Evolutionary conservation across 805 yeast genomes (phyloP), one percentile per base, ranked within the genome.

Genomic region (Suhomyces prunicola): DNA sequence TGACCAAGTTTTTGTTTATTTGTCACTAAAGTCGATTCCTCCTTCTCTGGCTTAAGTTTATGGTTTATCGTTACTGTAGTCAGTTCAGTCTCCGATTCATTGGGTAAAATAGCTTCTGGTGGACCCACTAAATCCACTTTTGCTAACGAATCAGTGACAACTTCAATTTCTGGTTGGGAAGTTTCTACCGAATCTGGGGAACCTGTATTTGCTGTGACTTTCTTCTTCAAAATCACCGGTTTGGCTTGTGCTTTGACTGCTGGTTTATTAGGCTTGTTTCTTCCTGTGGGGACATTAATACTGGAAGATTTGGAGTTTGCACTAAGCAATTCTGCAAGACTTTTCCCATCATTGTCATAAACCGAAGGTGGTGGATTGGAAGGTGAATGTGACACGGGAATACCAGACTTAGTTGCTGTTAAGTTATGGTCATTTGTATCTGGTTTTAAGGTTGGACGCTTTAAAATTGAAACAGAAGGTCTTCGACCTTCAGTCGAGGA

Each of bases 141-240:
- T 13, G 42, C 42, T 12, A 39, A 39, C 24, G 24, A 39, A 3
- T 39, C 42, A 5, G 42, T 19, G n/a, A 7, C 42, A 6, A 8
- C 9, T 8, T 19, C 24, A 39, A 39, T 19, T 17, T 39, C 42
- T 39, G 42, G 24, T 5, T 39, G 42, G 9, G 13, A 9, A 10
- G 23, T 13, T 19, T 39, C 42, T 2, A 39, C 24, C 17, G n/a
- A 10, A 10, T 39, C 42, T 15, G 41, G 41, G 1, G 17, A n/a
- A n/a, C 24, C 23, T 39, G 24, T 10, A 6, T 22, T 36, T 8
- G 42, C 24, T 19, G 42, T 9, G 5, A 47, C 48, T 40, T 70
- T 73, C 62, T 75, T 75, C 61, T 73, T 74, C 59, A 74, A 67
- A 35, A 75, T 67, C 0, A 71, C 67, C 1, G 78, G 78, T 49